Conservation (phyloP, 2,329 filamentous ascomycete genomes). For the Calonectria henricotiae region DNA sequence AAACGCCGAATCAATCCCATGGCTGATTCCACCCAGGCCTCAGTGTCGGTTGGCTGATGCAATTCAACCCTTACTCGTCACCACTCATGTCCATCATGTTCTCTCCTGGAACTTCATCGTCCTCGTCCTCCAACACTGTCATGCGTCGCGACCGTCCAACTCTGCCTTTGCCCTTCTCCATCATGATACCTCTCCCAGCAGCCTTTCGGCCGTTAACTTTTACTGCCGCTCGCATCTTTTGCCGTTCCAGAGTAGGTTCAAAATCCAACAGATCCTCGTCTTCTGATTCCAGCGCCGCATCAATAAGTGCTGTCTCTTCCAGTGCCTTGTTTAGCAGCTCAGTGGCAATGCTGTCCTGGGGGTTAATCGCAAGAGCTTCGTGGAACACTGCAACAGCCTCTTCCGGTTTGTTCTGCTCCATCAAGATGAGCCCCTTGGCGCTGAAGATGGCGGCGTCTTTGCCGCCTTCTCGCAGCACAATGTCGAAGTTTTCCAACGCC, state of each 20-base stretch:
- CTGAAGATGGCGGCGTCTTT: constrained; percentile 86
- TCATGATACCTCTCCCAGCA: constrained; percentile 47
- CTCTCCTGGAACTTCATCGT: constrained; percentile 60
- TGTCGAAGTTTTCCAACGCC: constrained; percentile 87
- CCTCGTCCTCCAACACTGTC: constrained; percentile 55
- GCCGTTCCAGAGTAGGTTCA: constrained; percentile 68
- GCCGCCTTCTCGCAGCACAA: constrained; percentile 86
- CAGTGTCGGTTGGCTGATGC: background rate
- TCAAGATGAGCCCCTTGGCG: constrained; percentile 86
- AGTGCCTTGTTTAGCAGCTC: constrained; percentile 83
- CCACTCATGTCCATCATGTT: constrained; percentile 73
- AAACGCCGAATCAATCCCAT: constrained; percentile 34
- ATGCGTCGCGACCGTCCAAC: constrained; percentile 56
- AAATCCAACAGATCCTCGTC: constrained; percentile 66
- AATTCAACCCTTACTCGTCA: constrained; percentile 59
- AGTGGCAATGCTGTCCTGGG: constrained; percentile 86
- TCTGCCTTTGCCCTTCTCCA: constrained; percentile 66
- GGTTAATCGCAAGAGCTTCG: constrained; percentile 84
- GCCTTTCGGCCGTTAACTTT: constrained; percentile 55
- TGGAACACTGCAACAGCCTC: constrained; percentile 89
- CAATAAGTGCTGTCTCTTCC: constrained; percentile 71
- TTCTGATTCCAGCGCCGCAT: constrained; percentile 65
- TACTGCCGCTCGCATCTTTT: constrained; percentile 63
- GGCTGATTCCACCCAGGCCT: constrained; percentile 27
- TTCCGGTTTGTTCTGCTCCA: constrained; percentile 82